phyloP scores from a whole-genome alignment of 1,284 basidiomycete genomes.

The Boletellus dicymbophilus region DNA sequence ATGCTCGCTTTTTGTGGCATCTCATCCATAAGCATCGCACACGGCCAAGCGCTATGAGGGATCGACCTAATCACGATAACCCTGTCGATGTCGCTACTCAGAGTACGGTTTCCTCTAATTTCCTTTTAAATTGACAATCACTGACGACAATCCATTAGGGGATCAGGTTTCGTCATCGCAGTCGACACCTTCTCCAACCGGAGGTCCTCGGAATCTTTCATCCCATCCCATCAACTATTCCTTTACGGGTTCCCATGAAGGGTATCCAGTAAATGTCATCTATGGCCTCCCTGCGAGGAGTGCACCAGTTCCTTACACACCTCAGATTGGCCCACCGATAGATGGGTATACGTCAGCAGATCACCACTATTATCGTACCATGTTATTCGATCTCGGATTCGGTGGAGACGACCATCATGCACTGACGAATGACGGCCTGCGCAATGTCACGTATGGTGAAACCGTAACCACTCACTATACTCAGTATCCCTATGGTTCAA shows the following conservation, averaged over 20 bases:
- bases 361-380: conserved; percentile 66
- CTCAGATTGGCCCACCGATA: conserved; percentile 16
- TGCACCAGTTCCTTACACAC: conserved; percentile 19
- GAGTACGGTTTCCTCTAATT: conserved; percentile 33
- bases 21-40: conserved; percentile 62
- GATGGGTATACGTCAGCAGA: conserved; percentile 46
- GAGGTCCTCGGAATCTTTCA: conserved; percentile 7
- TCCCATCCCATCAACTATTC: conserved; percentile 22
- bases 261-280: conserved; percentile 19
- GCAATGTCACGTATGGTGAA: conserved; percentile 27
- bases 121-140: neutral
- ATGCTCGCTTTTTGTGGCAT: conserved; percentile 73
- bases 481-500: conserved; percentile 32
- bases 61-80: conserved; percentile 32
- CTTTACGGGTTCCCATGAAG: conserved; percentile 19
- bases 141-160: conserved; percentile 18
- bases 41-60: conserved; percentile 43
- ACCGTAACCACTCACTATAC: conserved; percentile 29
- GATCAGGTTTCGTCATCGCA: conserved; percentile 25
- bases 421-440: conserved; percentile 23
- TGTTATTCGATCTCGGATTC: conserved; percentile 70
- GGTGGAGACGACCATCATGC: conserved; percentile 43
- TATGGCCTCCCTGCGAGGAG: conserved; percentile 17
- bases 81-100: conserved; percentile 52
- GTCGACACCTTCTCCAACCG: conserved; percentile 27